These are phyloP conservation scores for Ophiocordyceps polyrhachis-furcata DNA, from an alignment of 2,329 filamentous ascomycete genomes.

Conservation along the genomic window DNA sequence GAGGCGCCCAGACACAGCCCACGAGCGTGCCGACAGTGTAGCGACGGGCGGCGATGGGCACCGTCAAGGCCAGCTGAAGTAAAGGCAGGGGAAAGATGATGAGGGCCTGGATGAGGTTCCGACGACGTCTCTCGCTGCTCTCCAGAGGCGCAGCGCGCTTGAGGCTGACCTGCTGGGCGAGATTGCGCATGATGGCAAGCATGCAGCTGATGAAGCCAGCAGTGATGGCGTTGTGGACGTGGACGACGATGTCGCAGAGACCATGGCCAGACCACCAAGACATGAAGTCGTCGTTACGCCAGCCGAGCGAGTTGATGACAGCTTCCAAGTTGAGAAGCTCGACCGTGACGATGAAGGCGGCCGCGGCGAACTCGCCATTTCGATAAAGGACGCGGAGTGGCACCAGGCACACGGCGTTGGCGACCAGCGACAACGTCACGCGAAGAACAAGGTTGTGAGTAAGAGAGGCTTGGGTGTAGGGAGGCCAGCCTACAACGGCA, in stretches of 20 bases:
- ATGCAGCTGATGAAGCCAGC: constrained; percentile 30
- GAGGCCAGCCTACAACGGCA: background rate
- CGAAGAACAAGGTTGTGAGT: constrained; percentile 28
- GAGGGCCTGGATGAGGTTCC: constrained; percentile 27
- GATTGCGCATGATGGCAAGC: constrained; percentile 34
- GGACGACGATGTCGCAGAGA: constrained; percentile 33
- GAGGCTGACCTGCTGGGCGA: constrained; percentile 30
- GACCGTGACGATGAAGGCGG: constrained; percentile 27
- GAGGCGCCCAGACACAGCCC: constrained; percentile 27
- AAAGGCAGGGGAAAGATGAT: constrained; percentile 36
- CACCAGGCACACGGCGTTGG: constrained; percentile 27
- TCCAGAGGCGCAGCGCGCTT: constrained; percentile 21
- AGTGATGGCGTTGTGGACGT: constrained; percentile 25
- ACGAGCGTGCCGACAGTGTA: constrained; percentile 29
- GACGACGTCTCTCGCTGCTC: constrained; percentile 20
- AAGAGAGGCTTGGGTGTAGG: constrained; percentile 12
- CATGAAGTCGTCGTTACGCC: constrained; percentile 30
- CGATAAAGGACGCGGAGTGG: constrained; percentile 30
- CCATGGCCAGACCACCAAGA: constrained; percentile 32
- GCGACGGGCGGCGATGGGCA: constrained; percentile 26
- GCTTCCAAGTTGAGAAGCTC: constrained; percentile 28
- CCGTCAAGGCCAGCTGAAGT: constrained; percentile 28
- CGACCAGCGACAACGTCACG: constrained; percentile 25
- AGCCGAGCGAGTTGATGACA: constrained; percentile 31
- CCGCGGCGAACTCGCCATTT: constrained; percentile 35